Conservation (phyloP, 345 rosid species). For the Brassica carinata region DNA sequence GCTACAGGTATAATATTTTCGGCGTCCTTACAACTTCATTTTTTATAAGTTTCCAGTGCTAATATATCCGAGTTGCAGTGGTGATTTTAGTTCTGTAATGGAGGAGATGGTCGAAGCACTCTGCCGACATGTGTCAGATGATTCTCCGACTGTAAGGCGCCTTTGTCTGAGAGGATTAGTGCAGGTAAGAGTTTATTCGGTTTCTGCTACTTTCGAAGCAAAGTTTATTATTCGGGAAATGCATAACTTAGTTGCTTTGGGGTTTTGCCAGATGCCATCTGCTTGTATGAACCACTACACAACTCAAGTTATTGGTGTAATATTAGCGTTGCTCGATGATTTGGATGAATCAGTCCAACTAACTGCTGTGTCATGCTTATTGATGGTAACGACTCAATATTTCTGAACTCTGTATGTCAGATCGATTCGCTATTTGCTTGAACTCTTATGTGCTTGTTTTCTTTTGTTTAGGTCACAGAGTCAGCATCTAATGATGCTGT, state of each 20-base stretch:
- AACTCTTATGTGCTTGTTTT: constrained; percentile 19
- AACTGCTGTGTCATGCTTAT: constrained; percentile 87
- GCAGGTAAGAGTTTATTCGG: constrained; percentile 54
- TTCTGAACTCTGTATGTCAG: constrained; percentile 21
- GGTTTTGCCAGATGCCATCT: constrained; percentile 72
- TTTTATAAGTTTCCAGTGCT: constrained; percentile 18
- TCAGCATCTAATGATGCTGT: constrained; percentile 82
- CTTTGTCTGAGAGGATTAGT: constrained; percentile 95
- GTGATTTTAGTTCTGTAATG: constrained; percentile 68
- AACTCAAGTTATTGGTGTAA: constrained; percentile 82
- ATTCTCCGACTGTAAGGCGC: constrained; percentile 88
- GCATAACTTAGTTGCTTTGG: constrained; percentile 8
- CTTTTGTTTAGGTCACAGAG: constrained; percentile 62
- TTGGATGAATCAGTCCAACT: constrained; percentile 83
- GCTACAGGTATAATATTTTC: constrained; percentile 60
- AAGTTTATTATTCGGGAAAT: constrained; percentile 16
- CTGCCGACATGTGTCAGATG: constrained; percentile 94
- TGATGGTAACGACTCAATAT: constrained; percentile 46
- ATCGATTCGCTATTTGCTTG: constrained; percentile 12
- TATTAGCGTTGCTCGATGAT: constrained; percentile 90
- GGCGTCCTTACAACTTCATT: not conserved
- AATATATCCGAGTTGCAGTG: constrained; percentile 52
- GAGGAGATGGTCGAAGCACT: constrained; percentile 95
- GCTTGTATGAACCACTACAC: constrained; percentile 71
- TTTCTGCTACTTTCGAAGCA: not conserved